Conservation (phyloP, 2,329 filamentous ascomycete species). For the Penicillium verrucosum region DNA sequence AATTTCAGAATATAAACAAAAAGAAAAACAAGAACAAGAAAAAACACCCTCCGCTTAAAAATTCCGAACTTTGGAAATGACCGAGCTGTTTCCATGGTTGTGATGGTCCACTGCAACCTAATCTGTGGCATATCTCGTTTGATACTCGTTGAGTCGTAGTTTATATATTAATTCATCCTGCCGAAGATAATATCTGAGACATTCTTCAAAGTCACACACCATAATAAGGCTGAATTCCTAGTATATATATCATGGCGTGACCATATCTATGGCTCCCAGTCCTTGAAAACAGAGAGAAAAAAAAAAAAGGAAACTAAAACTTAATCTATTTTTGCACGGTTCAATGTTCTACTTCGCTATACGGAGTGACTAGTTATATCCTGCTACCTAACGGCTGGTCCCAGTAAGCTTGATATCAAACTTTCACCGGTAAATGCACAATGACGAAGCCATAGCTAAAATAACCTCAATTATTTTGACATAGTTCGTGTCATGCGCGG, state of each 20-base stretch:
- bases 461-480: not conserved
- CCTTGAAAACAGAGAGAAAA: too few species aligned
- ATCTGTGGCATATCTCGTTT: not conserved
- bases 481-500: not conserved
- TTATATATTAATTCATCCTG: not conserved
- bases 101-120: not conserved
- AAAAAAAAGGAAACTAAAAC: too few species aligned
- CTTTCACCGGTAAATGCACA: not conserved
- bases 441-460: not conserved
- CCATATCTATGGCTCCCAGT: not conserved
- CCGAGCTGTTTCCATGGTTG: conserved; percentile 3
- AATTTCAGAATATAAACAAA: not conserved
- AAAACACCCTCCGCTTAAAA: not conserved
- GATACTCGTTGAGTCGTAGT: not conserved
- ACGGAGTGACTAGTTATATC: too few species aligned
- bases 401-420: not conserved
- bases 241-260: not conserved
- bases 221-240: not conserved
- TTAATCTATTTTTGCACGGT: not conserved
- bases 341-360: not conserved
- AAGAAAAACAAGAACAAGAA: not conserved
- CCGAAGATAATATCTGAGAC: not conserved
- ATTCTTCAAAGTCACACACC: not conserved
- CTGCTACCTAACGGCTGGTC: not conserved
- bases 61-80: not conserved